Conservation (phyloP, 2,329 filamentous ascomycete species). For the Penicillium sp. region DNA sequence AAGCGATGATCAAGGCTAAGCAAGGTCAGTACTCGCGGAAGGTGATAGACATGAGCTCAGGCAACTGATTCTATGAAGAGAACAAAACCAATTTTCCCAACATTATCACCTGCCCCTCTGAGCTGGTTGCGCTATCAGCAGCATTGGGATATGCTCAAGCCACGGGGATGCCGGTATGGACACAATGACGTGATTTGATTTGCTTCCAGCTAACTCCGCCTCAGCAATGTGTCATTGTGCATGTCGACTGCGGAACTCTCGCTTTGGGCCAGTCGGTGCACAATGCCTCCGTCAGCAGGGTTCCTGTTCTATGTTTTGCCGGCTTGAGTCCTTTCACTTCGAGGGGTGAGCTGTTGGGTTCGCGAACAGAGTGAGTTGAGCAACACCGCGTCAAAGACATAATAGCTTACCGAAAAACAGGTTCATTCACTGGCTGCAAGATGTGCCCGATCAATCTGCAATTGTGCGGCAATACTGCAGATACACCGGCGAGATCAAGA, state of each 20-base stretch:
- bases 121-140: slow-evolving; percentile 81
- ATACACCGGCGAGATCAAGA: slow-evolving; percentile 78
- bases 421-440: slow-evolving; percentile 76
- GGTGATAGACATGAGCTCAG: not conserved
- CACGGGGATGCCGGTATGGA: slow-evolving; percentile 61
- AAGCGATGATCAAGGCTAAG: slow-evolving; percentile 74
- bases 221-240: slow-evolving; percentile 66
- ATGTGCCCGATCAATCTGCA: slow-evolving; percentile 74
- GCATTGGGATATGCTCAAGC: slow-evolving; percentile 74
- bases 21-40: slow-evolving; percentile 53
- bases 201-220: not conserved
- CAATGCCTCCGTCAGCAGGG: slow-evolving; percentile 71
- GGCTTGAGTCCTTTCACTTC: slow-evolving; percentile 73
- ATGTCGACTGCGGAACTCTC: slow-evolving; percentile 78
- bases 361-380: slow-evolving; percentile 63
- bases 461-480: slow-evolving; percentile 83
- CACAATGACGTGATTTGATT: not conserved
- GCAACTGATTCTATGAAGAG: not conserved
- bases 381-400: slow-evolving; percentile 30
- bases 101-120: slow-evolving; percentile 76
- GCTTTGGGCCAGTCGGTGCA: slow-evolving; percentile 75
- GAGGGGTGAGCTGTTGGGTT: slow-evolving; percentile 72
- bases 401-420: not conserved
- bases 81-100: slow-evolving; percentile 59
- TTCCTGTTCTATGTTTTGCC: slow-evolving; percentile 74